Conservation (phyloP, 352 stramenopile genomes). For the Phytophthora pseudosyringae region DNA sequence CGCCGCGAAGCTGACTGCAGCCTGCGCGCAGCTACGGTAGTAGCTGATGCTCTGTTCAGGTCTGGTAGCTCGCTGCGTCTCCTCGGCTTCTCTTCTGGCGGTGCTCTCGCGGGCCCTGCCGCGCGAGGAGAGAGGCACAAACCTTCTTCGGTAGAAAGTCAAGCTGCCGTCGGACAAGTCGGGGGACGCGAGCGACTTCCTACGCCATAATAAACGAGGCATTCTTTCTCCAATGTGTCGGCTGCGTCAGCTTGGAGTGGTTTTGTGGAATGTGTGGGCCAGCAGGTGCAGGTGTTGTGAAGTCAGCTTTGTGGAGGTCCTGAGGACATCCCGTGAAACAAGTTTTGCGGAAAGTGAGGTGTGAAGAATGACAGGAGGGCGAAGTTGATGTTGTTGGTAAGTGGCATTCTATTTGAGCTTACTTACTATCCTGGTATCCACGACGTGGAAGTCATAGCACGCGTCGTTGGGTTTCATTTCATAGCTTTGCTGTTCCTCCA, state of each 20-base stretch:
- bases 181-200: conserved; percentile 11
- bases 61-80: conserved; percentile 13
- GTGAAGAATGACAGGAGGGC: no score
- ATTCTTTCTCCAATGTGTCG: conserved; percentile 56
- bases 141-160: conserved; percentile 1
- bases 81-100: neutral
- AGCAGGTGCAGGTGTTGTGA: conserved; percentile 2
- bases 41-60: conserved; percentile 39
- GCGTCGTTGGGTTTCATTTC: conserved; percentile 6
- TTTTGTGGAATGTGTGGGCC: conserved; percentile 12
- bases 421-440: no score
- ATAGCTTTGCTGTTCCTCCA: conserved; percentile 26
- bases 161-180: conserved; percentile 16
- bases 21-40: conserved; percentile 6
- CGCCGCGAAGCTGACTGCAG: conserved; percentile 12
- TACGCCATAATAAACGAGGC: conserved; percentile 50
- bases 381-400: no score
- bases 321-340: no score
- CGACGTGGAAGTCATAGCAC: no score
- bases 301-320: neutral
- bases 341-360: neutral
- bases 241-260: conserved; percentile 21
- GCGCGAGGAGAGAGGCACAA: neutral
- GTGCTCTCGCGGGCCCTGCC: conserved; percentile 1
- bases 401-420: no score